These are phyloP conservation scores for Peribolospora baueri DNA, from an alignment of 768 basidiomycete genomes.

Conservation along the genomic window DNA sequence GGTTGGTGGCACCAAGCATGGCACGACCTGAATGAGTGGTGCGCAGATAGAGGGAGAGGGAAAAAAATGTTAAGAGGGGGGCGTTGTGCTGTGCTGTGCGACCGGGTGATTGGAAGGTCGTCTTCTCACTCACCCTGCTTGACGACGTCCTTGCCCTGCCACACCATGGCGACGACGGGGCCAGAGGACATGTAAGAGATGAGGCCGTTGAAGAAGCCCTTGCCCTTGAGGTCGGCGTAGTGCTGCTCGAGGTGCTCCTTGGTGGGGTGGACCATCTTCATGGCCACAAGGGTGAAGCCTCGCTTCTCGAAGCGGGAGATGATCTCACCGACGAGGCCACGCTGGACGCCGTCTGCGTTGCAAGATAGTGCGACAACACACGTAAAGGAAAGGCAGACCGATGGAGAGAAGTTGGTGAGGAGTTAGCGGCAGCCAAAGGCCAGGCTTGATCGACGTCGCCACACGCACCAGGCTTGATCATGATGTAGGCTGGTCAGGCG, in stretches of 20 bases:
- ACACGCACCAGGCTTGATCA: constrained; percentile 52
- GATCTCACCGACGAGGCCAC: constrained; percentile 84
- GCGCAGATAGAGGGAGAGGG: constrained; percentile 27
- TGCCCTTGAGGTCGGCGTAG: constrained; percentile 83
- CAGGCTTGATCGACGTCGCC: background rate
- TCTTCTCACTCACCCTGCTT: constrained; percentile 13
- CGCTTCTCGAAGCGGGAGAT: constrained; percentile 89
- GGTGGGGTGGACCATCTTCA: constrained; percentile 67
- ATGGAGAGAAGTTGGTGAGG: constrained; percentile 1
- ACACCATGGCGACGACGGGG: constrained; percentile 86
- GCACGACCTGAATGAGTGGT: constrained; percentile 83
- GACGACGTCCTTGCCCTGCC: constrained; percentile 47
- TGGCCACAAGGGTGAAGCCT: constrained; percentile 86
- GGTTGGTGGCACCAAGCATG: constrained; percentile 93
- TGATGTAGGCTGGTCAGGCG: constrained; percentile 47
- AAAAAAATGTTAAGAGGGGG: background rate
- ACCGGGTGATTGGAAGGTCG: no score
- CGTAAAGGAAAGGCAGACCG: background rate
- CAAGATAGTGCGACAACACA: background rate
- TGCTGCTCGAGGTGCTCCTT: constrained; percentile 78
- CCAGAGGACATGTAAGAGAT: constrained; percentile 85
- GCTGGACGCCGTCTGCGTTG: constrained; percentile 97
- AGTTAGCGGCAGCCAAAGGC: constrained; percentile 13
- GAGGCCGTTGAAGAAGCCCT: constrained; percentile 86
- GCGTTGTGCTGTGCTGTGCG: no score